phyloP scores from a whole-genome alignment of 148 eudicot genomes.

The Chenopodium berlandieri region DNA sequence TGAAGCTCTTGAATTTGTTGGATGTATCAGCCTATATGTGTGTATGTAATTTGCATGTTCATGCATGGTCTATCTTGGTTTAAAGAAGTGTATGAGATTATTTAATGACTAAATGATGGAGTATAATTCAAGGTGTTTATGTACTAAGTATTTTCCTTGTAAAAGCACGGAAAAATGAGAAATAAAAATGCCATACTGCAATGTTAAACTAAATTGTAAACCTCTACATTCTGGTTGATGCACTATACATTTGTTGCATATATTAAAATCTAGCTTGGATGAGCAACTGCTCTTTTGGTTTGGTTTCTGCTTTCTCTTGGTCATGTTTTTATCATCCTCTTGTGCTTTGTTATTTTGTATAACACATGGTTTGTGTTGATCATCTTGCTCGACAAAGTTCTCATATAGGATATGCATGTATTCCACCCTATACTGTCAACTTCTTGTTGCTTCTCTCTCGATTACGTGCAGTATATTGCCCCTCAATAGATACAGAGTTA shows the following conservation, averaged over 20 bases:
- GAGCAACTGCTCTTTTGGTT: not conserved
- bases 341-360: not conserved
- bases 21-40: no score
- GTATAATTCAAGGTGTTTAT: not conserved
- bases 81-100: not conserved
- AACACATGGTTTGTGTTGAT: not conserved
- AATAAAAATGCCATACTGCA: not conserved
- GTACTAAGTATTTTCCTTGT: not conserved
- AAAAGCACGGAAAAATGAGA: not conserved
- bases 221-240: not conserved
- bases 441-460: constrained; percentile 2
- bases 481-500: not conserved
- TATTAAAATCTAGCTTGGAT: not conserved
- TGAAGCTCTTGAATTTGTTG: not conserved
- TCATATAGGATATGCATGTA: not conserved
- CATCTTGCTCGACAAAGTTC: not conserved
- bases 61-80: not conserved
- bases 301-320: not conserved
- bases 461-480: not conserved
- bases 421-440: not conserved
- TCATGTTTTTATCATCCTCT: not conserved
- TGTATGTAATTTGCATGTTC: not conserved
- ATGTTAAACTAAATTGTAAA: not conserved
- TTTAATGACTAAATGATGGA: not conserved
- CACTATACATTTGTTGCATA: not conserved